Evolutionary conservation across 2,329 filamentous ascomycete genomes (phyloP), one percentile per base, ranked within the genome.

Genomic region (Fusarium nelsonii): DNA sequence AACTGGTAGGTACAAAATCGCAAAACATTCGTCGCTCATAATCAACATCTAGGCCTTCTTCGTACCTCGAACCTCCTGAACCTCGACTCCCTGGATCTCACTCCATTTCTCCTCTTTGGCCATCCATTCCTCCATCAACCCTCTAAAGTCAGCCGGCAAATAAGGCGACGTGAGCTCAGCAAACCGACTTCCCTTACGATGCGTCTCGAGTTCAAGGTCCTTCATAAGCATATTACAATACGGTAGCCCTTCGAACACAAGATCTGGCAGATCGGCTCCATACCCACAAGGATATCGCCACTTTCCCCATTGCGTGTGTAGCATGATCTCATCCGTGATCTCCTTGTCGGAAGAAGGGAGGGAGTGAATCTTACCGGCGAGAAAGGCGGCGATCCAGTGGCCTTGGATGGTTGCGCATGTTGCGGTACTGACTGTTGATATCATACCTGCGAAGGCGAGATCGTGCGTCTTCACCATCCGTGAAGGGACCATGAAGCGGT

Each of bases 231-330:
- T 65, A 20, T 79, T 74, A 8, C 73, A 65, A 73, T 89, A 91
- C 4, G 87, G 87, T 34, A 91, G 63, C 69, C 77, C 93, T 89
- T 95, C 92, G 72, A 94, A 94, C 12, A 92, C 90, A 68, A 94
- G 89, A 75, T 92, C 91, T 0, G 90, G 89, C 52, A 85, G 81
- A 73, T 82, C 83, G 18, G 80, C 82, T 0, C 91, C 91, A 69
- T 88, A 89, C 0, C 90, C 91, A 3, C 81, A 84, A 2, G 90
- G 88, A 68, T 91, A 91, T n/a, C 91, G 84, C 85, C 89, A 90
- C 61, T 84, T 87, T 2, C 90, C 90, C 75, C 90, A 95, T 45
- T 91, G 87, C 1, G 85, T 88, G 72, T 91, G 83, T 26, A 93
- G 79, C 45, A 90, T 84, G 0, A 89, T 87, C 69, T 90, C 84